Conservation (phyloP, 2,329 filamentous ascomycete genomes). For the Verticillium isaacii region DNA sequence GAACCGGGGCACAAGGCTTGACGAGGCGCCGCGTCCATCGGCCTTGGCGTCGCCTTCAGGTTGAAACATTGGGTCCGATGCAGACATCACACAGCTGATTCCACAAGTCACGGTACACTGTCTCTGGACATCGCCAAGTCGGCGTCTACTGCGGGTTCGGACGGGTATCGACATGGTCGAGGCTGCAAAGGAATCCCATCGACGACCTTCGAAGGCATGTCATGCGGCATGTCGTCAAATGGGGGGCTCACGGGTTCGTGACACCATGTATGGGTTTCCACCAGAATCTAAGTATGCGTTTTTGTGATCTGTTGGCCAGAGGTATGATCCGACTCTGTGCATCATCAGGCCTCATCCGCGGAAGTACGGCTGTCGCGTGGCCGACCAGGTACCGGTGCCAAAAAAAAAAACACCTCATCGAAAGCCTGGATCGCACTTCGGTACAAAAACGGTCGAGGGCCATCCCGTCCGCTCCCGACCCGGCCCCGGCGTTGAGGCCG, state of each 20-base stretch:
- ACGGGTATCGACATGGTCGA: background rate
- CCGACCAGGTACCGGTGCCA: background rate
- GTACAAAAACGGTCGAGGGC: background rate
- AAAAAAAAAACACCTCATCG: background rate
- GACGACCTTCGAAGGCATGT: conserved; percentile 1
- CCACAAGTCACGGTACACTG: background rate
- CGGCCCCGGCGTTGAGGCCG: background rate
- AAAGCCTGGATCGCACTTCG: background rate
- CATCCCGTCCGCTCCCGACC: background rate
- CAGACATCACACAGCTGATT: conserved; percentile 5
- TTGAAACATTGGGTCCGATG: conserved; percentile 9
- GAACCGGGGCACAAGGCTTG: background rate
- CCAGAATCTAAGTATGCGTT: background rate
- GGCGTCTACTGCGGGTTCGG: background rate
- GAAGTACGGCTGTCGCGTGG: background rate
- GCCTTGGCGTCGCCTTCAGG: conserved; percentile 3
- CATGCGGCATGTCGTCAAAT: background rate
- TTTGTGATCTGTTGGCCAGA: background rate
- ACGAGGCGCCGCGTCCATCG: conserved; percentile 1
- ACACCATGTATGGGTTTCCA: background rate
- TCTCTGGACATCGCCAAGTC: conserved; percentile 1
- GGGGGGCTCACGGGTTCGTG: background rate
- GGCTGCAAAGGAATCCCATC: conserved; percentile 1
- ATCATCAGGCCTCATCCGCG: background rate
- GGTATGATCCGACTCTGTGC: background rate